A percentile compares a stretch with the other conserved stretches of the same genome.
Conservation (phyloP, 2,329 filamentous ascomycete genomes). For the Hortaea sp. region DNA sequence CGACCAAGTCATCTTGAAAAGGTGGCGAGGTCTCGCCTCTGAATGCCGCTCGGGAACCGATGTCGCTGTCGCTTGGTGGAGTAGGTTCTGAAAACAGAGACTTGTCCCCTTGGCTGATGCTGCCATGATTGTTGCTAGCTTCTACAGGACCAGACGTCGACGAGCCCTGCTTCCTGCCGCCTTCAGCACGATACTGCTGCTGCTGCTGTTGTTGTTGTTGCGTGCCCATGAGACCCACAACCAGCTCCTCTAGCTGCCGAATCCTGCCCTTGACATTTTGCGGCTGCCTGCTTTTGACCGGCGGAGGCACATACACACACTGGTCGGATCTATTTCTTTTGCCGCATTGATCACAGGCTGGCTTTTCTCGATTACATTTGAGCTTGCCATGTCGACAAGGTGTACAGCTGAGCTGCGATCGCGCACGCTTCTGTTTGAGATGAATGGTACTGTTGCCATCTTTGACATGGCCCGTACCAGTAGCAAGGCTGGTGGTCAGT, state of each 20-base stretch:
- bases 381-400: constrained; percentile 28
- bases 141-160: not conserved
- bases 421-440: constrained; percentile 26
- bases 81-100: constrained; percentile 14
- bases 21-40: not conserved
- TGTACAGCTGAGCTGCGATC: constrained; percentile 27
- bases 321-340: constrained; percentile 22
- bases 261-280: constrained; percentile 28
- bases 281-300: constrained; percentile 19
- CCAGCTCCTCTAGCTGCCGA: constrained; percentile 24
- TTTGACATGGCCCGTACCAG: too few relatives aligned
- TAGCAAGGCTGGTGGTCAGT: too few relatives aligned
- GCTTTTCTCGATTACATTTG: constrained; percentile 26
- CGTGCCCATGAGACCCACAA: constrained; percentile 28
- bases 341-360: constrained; percentile 28
- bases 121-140: not conserved
- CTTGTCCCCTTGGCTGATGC: not conserved
- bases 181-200: not conserved
- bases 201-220: constrained; percentile 3
- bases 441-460: constrained; percentile 5
- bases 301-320: constrained; percentile 25
- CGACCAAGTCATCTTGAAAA: constrained; percentile 30
- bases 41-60: constrained; percentile 3
- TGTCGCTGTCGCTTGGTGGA: constrained; percentile 21
- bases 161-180: not conserved